Percentiles rank a stretch among this genome's conserved stretches.
Evolutionary conservation across 2,329 filamentous ascomycete genomes (phyloP).

Genomic region (Fusarium solani-melongenae): DNA sequence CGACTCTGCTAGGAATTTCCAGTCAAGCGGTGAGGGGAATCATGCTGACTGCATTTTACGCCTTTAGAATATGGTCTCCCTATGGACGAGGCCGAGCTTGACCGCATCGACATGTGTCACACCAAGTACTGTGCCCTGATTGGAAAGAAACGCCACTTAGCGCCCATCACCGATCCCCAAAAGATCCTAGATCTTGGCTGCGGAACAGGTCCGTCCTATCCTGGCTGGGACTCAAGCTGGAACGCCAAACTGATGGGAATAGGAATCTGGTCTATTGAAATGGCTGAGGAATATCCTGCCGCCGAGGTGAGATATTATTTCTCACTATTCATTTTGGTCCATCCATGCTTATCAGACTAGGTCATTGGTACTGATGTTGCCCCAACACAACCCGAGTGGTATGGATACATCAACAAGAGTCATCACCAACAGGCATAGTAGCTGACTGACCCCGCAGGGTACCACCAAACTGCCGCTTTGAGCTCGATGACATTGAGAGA

Average conservation of each 20-base stretch:
- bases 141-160: conserved; percentile 39
- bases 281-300: conserved; percentile 49
- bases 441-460: conserved; percentile 42
- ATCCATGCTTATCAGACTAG: conserved; percentile 8
- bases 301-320: conserved; percentile 21
- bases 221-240: neutral
- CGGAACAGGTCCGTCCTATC: conserved; percentile 39
- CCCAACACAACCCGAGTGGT: conserved; percentile 36
- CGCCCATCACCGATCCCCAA: conserved; percentile 40
- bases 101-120: conserved; percentile 55
- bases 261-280: conserved; percentile 49
- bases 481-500: conserved; percentile 52
- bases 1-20: neutral
- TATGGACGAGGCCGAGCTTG: conserved; percentile 54
- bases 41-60: neutral
- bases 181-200: conserved; percentile 47
- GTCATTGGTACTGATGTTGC: conserved; percentile 37
- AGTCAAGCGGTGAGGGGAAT: neutral
- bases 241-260: neutral
- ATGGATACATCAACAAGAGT: neutral
- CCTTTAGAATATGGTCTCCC: conserved; percentile 52
- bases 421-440: neutral
- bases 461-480: conserved; percentile 51
- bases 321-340: neutral
- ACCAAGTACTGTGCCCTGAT: conserved; percentile 48